phyloP scores from a whole-genome alignment of 2,329 filamentous ascomycete genomes.

The Cryphonectria radicalis region DNA sequence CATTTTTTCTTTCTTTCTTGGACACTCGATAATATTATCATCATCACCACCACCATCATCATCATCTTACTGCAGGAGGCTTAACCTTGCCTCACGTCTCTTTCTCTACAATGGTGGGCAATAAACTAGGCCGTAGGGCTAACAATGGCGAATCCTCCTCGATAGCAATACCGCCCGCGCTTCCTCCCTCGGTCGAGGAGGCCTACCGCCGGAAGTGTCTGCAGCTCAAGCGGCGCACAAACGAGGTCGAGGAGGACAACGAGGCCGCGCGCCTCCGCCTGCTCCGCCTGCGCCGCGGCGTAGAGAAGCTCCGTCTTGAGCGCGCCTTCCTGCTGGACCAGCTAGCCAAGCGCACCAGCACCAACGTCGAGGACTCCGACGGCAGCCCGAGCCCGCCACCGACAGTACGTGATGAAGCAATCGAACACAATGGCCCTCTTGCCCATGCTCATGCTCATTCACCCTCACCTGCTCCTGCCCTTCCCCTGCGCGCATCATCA shows the following conservation, averaged over 20 bases:
- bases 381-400: constrained; percentile 80
- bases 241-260: constrained; percentile 90
- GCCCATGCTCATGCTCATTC: constrained; percentile 25
- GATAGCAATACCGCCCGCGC: constrained; percentile 57
- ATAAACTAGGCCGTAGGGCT: constrained; percentile 38
- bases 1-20: background rate
- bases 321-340: constrained; percentile 76
- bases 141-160: constrained; percentile 37
- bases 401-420: constrained; percentile 59
- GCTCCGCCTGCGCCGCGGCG: constrained; percentile 77
- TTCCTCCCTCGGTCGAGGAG: constrained; percentile 90
- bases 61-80: background rate
- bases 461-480: constrained; percentile 26
- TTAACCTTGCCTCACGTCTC: background rate
- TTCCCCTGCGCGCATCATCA: constrained; percentile 27
- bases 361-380: constrained; percentile 77
- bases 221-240: constrained; percentile 86
- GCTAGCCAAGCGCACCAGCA: constrained; percentile 73
- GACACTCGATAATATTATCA: background rate
- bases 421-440: constrained; percentile 21
- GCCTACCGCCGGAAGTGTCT: constrained; percentile 97
- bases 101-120: constrained; percentile 20
- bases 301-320: constrained; percentile 90
- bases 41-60: background rate
- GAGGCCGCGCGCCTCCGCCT: constrained; percentile 81